Conservation (phyloP, 352 stramenopile species). For the Phytophthora melonis region DNA sequence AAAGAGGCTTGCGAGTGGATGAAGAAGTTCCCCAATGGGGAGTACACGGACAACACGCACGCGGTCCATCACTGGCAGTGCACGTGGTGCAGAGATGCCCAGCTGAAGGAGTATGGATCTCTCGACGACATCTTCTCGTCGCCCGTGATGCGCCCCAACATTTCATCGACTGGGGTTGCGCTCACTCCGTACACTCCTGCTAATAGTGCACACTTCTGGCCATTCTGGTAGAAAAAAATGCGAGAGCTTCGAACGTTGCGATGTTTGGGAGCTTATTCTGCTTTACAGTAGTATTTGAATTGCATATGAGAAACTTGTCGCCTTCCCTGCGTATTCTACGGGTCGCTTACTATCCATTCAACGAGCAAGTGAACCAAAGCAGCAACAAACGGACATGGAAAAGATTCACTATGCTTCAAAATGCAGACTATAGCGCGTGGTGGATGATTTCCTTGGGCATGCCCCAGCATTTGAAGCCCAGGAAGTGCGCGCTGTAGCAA, state of each 20-base stretch:
- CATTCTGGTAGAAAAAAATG: neutral
- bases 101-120: neutral
- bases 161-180: neutral
- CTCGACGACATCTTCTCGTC: neutral
- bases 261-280: neutral
- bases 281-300: neutral
- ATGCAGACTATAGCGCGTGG: conserved; percentile 10
- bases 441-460: conserved; percentile 46
- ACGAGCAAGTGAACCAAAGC: neutral
- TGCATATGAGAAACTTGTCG: neutral
- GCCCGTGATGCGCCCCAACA: neutral
- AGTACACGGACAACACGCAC: neutral
- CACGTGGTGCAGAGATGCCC: neutral
- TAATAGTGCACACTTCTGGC: neutral
- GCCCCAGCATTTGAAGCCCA: conserved; percentile 51
- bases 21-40: neutral
- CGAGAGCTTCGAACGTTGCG: neutral
- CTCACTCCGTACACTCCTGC: neutral
- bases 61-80: neutral
- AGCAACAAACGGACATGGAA: neutral
- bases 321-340: neutral
- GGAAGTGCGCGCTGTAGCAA: conserved; percentile 47
- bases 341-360: neutral
- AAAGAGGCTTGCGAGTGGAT: neutral
- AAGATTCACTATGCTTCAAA: neutral